Evolutionary conservation across 805 yeast species (phyloP).

Genomic region (Starmerella riodocensis): DNA sequence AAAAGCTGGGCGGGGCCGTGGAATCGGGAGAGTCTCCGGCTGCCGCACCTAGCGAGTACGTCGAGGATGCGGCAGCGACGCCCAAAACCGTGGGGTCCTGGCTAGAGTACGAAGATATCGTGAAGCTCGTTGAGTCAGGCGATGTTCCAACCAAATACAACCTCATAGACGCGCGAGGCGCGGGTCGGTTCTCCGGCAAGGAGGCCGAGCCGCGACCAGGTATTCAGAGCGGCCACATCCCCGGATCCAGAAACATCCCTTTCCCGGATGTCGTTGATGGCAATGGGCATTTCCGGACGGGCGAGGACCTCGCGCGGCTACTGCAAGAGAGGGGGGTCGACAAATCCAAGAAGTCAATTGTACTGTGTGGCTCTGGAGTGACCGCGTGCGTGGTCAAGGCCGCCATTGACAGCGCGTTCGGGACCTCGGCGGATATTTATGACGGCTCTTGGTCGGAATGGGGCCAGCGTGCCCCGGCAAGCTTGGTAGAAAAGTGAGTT

Average conservation of each 20-base stretch:
- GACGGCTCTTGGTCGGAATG: conserved; percentile 66
- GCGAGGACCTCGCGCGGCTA: conserved; percentile 35
- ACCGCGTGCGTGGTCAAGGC: conserved; percentile 78
- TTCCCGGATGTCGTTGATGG: conserved; percentile 47
- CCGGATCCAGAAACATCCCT: conserved; percentile 67
- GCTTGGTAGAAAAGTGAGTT: conserved; percentile 27
- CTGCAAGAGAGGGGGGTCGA: conserved; percentile 34
- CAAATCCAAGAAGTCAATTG: conserved; percentile 51
- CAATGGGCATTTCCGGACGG: conserved; percentile 35
- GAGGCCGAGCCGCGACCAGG: conserved; percentile 87
- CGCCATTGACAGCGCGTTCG: conserved; percentile 47
- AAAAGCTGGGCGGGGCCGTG: conserved; percentile 34
- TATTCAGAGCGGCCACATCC: conserved; percentile 77
- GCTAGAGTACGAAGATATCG: conserved; percentile 48
- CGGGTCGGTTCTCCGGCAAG: conserved; percentile 59
- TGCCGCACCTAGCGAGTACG: conserved; percentile 14
- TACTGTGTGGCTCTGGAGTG: conserved; percentile 94
- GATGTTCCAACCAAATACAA: conserved; percentile 31
- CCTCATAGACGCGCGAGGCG: conserved; percentile 71
- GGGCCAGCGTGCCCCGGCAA: conserved; percentile 58
- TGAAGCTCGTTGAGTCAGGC: conserved; percentile 40
- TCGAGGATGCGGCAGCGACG: conserved; percentile 20
- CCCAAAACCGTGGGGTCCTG: conserved; percentile 17
- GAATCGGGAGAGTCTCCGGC: conserved; percentile 27
- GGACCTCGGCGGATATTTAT: conserved; percentile 41